A percentile compares a stretch with the other conserved stretches of the same genome.
Evolutionary conservation across 768 basidiomycete species (phyloP).

Genomic region (Lactarius tabidus): DNA sequence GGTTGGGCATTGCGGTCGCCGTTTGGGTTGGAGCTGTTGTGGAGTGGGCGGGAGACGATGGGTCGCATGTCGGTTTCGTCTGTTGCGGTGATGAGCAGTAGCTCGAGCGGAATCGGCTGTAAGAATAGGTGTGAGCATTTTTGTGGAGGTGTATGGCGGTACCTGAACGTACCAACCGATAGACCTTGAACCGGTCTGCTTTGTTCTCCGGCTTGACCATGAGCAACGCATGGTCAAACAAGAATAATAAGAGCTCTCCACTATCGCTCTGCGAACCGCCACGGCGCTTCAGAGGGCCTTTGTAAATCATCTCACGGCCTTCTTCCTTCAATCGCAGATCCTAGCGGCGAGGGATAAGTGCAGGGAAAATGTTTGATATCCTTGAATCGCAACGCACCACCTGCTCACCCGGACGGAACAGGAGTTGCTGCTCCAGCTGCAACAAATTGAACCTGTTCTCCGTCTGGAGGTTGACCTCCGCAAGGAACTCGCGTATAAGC

Average conservation of each 20-base stretch:
- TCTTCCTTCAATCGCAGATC: constrained; percentile 85
- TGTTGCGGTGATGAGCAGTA: constrained; percentile 63
- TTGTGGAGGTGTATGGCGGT: too few relatives aligned
- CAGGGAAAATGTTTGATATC: not conserved
- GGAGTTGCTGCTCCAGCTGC: constrained; percentile 88
- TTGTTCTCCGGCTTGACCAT: constrained; percentile 93
- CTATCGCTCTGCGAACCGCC: too few relatives aligned
- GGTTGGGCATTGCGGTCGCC: too few relatives aligned
- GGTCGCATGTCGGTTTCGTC: too few relatives aligned
- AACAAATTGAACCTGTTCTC: constrained; percentile 96
- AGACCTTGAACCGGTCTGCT: constrained; percentile 89
- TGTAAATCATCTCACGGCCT: constrained; percentile 86
- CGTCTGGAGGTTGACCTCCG: constrained; percentile 91
- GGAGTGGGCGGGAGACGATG: too few relatives aligned
- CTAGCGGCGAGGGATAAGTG: too few relatives aligned
- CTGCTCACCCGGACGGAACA: too few relatives aligned
- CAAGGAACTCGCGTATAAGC: too few relatives aligned
- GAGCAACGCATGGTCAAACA: too few relatives aligned
- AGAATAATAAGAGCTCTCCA: too few relatives aligned
- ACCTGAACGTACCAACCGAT: constrained; percentile 84
- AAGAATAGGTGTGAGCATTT: not conserved
- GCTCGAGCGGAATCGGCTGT: constrained; percentile 93
- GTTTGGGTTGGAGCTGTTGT: too few relatives aligned
- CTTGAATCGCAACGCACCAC: constrained; percentile 50
- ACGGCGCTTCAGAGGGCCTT: too few relatives aligned